Evolutionary conservation across 148 eudicot genomes (phyloP).

Genomic region (Persicaria tinctoria): DNA sequence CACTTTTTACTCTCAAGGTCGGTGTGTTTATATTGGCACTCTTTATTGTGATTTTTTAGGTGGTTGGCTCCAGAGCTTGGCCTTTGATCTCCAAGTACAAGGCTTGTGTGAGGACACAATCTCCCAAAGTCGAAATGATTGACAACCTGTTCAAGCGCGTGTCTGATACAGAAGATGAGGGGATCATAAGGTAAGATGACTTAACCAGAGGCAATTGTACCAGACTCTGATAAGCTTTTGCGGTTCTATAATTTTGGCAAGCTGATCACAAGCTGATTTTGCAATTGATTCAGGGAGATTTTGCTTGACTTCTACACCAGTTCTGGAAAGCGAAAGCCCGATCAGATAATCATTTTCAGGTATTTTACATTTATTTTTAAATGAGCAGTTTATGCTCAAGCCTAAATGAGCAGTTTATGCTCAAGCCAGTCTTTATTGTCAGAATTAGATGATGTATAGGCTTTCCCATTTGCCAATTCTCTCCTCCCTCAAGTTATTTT

Average conservation of each 20-base stretch:
- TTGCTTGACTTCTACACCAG: conserved; percentile 31
- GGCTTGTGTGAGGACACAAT: conserved; percentile 69
- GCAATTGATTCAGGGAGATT: conserved; percentile 24
- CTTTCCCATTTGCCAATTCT: too few species aligned
- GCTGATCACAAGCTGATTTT: too few species aligned
- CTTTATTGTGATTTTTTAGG: conserved; percentile 24
- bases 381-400: too few species aligned
- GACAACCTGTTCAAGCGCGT: conserved; percentile 57
- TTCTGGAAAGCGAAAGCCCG: conserved; percentile 37
- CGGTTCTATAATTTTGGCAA: too few species aligned
- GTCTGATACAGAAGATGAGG: conserved; percentile 43
- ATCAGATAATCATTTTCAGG: conserved; percentile 44
- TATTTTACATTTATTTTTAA: neutral
- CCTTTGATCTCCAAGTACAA: conserved; percentile 66
- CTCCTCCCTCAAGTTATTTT: too few species aligned
- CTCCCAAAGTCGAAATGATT: conserved; percentile 70
- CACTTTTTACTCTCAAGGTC: too few species aligned
- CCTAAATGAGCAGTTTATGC: too few species aligned
- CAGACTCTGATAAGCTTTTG: too few species aligned
- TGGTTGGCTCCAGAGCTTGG: conserved; percentile 72
- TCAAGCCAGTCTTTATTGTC: too few species aligned
- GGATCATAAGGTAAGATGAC: conserved; percentile 50
- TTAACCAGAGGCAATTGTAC: too few species aligned
- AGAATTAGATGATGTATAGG: too few species aligned
- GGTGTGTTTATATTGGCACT: neutral